Evolutionary conservation across 2,329 filamentous ascomycete species (phyloP), one percentile per base, ranked within the genome.

Genomic region (Aspergillus quadricinctus): DNA sequence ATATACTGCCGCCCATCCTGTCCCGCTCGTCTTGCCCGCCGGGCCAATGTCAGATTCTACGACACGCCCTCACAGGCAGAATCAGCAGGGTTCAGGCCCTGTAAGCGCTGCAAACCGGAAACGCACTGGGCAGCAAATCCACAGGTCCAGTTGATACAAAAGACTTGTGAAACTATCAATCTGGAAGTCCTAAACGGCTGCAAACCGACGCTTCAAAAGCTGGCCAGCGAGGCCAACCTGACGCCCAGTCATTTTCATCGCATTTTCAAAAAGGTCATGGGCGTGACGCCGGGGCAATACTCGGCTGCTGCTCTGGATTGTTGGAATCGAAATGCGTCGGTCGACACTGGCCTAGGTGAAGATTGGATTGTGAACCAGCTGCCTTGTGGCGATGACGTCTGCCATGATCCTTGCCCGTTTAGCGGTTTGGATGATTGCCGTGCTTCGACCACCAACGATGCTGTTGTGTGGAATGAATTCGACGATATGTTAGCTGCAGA

Each of bases 1-100:
- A 82, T 83, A 51, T 84, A 81, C 66, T 85, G 82, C 63, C 77
- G 81, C 1, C 81, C 81, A 1, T 80, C 76, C 2, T 85, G 82
- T 55, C 74, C 78, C 1, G 79, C 81, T 3, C 80, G 84, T n/a
- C 78, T 89, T 14, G 80, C 82, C 1, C 75, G 78, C 2, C 76
- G 82, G n/a, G 77, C 82, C 10, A 81, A 82, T 21, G 75, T 89
- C 31, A 70, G 74, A 31, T 85, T 83, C 68, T 82, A 77, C 68
- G 75, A 79, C 50, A 78, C 75, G 1, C 67, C 77, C 0, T 60
- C 67, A 2, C 72, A 80, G 56, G 83, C 82, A 9, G 75, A 78
- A 61, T 66, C 69, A 10, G 77, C 75, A 17, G 82, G 82, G 1
- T 84, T 80, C 62, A 74, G 81, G 40, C 69, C 81, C 0, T 85